Base-by-base conservation (phyloP, 2,329 filamentous ascomycete genomes). In the Pseudogymnoascus sp. region DNA sequence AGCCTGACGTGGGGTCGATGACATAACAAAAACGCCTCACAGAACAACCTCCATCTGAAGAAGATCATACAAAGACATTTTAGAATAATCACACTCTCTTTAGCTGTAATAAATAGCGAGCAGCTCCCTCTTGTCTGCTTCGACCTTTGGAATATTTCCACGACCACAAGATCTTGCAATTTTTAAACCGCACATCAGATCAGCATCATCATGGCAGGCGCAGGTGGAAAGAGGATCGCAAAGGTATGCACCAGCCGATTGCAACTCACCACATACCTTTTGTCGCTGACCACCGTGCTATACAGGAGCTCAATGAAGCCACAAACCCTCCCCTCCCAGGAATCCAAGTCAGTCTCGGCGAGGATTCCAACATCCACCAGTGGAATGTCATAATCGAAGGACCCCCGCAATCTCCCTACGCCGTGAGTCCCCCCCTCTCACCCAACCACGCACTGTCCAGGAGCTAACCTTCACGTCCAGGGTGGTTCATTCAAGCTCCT, bases 371-470 rank as follows among this genome's bases (percentile, higher is more conserved):
- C 75, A 77, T 90, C 67, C 84, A 86, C 72, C 80, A 83, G 69
- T 91, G 88, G 88, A 83, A 86, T 65, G 80, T 89, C 65, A 74
- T 80, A 63, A 84, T 90, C 79, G 81, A 86, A 59, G 88, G 86
- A 0, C 88, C 88, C 2, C 79, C 83, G 62, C 80, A 81, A 44
- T 88, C 87, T 15, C 80, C 84, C 50, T 90, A 88, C 71, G 79
- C 83, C 56, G 88, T 89, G 79, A 62, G 79, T 76, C 15, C 19
- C n/a, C 31, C 19, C 62, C 26, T 61, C 26, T 62, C 60, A n/a
- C 35, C 33, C 23, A 35, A 56, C 38, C 29, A 23, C 23, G 13
- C 7, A 33, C 17, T 26, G n/a, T 15, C 19, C n/a, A 50, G 7
- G n/a, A 10, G 33, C 61, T 50, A 26, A 64, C 40, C 15, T 0